These are phyloP conservation scores for Leucogyrophana mollusca DNA, from an alignment of 768 basidiomycete species.

Conservation along the genomic window DNA sequence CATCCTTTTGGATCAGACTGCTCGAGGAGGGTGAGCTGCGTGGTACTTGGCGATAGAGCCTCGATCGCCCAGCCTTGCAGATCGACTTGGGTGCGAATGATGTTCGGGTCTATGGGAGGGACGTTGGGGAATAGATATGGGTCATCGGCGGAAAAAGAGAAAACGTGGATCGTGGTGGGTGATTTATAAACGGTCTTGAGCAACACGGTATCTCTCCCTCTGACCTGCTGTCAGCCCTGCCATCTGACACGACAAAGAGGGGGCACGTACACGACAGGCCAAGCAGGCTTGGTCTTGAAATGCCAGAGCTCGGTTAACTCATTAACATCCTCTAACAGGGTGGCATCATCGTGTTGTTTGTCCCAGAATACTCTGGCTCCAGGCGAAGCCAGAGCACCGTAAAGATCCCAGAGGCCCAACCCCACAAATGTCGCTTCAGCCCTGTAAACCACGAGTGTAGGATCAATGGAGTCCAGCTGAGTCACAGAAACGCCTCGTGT, in stretches of 20 bases:
- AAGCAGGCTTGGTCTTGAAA: slow-evolving; percentile 85
- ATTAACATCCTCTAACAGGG: slow-evolving; percentile 84
- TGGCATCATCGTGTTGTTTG: slow-evolving; percentile 83
- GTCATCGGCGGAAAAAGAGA: slow-evolving; percentile 93
- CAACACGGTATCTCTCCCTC: slow-evolving; percentile 87
- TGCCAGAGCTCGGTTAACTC: slow-evolving; percentile 94
- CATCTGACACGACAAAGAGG: slow-evolving; percentile 9
- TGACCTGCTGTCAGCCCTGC: slow-evolving; percentile 25
- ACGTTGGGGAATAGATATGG: slow-evolving; percentile 78
- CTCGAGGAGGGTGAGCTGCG: slow-evolving; percentile 88
- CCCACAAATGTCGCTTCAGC: slow-evolving; percentile 98
- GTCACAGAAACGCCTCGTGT: slow-evolving; percentile 89
- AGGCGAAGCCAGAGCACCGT: slow-evolving; percentile 81
- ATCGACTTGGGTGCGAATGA: slow-evolving; percentile 94
- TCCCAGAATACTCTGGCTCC: slow-evolving; percentile 87
- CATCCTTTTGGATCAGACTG: slow-evolving; percentile 98
- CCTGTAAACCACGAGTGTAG: slow-evolving; percentile 91
- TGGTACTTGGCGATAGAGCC: slow-evolving; percentile 91
- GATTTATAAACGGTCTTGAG: slow-evolving; percentile 98
- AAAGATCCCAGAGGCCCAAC: slow-evolving; percentile 93
- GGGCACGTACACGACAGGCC: slow-evolving; percentile 82
- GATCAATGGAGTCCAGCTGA: slow-evolving; percentile 95
- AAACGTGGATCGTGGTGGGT: slow-evolving; percentile 90
- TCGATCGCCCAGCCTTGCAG: slow-evolving; percentile 99
- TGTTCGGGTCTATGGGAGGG: slow-evolving; percentile 64